phyloP scores from a whole-genome alignment of 1,284 basidiomycete genomes.

The Entoloma clypeatum region DNA sequence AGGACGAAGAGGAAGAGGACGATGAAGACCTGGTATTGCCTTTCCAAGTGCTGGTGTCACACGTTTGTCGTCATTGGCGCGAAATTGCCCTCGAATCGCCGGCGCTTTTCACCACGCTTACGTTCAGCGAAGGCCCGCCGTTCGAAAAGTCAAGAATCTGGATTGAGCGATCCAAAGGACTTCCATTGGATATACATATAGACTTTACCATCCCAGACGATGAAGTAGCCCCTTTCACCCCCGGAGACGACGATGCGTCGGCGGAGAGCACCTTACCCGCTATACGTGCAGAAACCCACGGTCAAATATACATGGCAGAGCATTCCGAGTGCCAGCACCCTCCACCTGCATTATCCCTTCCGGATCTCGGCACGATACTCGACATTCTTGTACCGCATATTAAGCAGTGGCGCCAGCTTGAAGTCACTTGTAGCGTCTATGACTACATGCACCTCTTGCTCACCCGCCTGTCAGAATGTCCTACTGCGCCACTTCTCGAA shows the following conservation, averaged over 20 bases:
- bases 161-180: constrained; percentile 43
- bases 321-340: constrained; percentile 16
- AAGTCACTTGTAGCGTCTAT: constrained; percentile 42
- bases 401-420: constrained; percentile 47
- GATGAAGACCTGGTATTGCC: constrained; percentile 20
- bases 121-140: constrained; percentile 29
- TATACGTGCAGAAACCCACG: constrained; percentile 5
- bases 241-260: not conserved
- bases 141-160: constrained; percentile 40
- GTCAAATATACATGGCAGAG: constrained; percentile 11
- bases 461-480: constrained; percentile 35
- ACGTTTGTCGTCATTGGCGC: constrained; percentile 38
- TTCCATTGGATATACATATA: constrained; percentile 45
- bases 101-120: constrained; percentile 31
- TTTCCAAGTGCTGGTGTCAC: constrained; percentile 37
- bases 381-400: constrained; percentile 50
- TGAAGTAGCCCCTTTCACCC: constrained; percentile 6
- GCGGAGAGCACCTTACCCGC: not conserved
- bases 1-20: constrained; percentile 24
- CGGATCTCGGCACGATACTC: constrained; percentile 32
- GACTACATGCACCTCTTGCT: constrained; percentile 45
- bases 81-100: constrained; percentile 33
- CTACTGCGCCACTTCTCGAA: constrained; percentile 49
- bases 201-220: constrained; percentile 33
- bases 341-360: constrained; percentile 25